Conservation (phyloP, 345 rosid genomes). For the Hirschfeldia incana region DNA sequence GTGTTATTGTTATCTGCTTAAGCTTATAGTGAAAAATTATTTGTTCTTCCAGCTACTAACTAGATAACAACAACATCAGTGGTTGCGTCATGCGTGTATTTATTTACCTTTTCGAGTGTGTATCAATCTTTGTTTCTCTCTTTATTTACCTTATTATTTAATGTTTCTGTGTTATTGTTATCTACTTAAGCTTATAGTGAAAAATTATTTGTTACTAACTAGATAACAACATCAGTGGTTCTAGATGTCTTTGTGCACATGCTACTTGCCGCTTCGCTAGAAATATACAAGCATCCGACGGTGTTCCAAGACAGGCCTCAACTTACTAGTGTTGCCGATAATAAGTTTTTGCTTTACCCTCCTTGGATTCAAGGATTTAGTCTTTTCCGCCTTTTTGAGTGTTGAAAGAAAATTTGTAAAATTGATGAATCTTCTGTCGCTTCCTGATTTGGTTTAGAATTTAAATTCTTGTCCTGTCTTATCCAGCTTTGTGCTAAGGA, state of each 20-base stretch:
- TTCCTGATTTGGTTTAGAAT: background rate
- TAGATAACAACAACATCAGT: too few relatives aligned
- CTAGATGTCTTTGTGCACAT: conserved; percentile 95
- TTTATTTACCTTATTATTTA: background rate
- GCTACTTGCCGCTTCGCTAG: conserved; percentile 92
- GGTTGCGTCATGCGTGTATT: background rate
- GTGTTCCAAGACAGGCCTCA: conserved; percentile 80
- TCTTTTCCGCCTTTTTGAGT: background rate
- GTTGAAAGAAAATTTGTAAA: background rate
- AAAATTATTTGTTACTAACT: background rate
- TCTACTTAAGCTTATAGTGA: background rate
- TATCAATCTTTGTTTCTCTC: conserved; percentile 2
- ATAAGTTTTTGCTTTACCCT: conserved; percentile 50
- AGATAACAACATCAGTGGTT: too few relatives aligned
- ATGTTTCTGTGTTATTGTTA: too few relatives aligned
- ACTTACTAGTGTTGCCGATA: conserved; percentile 83
- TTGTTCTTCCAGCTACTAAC: too few relatives aligned
- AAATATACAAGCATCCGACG: conserved; percentile 81
- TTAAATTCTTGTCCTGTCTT: conserved; percentile 2
- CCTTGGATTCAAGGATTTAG: background rate
- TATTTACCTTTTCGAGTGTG: too few relatives aligned
- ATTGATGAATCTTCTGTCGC: background rate
- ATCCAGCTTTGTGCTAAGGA: background rate
- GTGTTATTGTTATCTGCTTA: too few relatives aligned
- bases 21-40: too few relatives aligned